A percentile compares a stretch with the other conserved stretches of the same genome.
These are phyloP conservation scores for Marasmius sp. DNA, from an alignment of 1,284 basidiomycete genomes.

Conservation along the genomic window DNA sequence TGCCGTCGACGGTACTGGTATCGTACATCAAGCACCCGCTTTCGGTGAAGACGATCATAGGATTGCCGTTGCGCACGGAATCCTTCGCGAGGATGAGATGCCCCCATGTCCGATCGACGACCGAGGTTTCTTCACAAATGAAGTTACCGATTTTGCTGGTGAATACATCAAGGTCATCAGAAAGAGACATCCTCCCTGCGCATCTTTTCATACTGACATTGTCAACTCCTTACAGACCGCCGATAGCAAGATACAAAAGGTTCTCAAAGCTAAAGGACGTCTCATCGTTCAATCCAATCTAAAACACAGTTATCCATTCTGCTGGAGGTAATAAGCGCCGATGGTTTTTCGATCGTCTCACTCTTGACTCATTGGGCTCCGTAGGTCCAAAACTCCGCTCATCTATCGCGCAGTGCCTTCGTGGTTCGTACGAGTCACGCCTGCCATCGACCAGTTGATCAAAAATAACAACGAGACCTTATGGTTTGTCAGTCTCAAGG, in stretches of 20 bases:
- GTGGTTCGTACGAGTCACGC: conserved; percentile 94
- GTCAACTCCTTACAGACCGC: conserved; percentile 60
- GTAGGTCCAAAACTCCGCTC: conserved; percentile 90
- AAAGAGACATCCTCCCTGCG: conserved; percentile 11
- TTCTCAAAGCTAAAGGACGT: conserved; percentile 85
- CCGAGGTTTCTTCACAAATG: conserved; percentile 82
- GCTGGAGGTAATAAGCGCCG: conserved; percentile 79
- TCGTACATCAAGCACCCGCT: conserved; percentile 98
- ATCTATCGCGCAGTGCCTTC: conserved; percentile 96
- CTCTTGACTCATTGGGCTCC: conserved; percentile 5
- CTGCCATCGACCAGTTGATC: conserved; percentile 84
- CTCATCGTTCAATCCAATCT: conserved; percentile 88
- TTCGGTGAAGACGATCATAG: conserved; percentile 99
- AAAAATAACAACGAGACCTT: conserved; percentile 89
- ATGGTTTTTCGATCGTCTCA: background rate
- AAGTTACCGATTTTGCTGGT: conserved; percentile 92
- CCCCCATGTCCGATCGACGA: conserved; percentile 98
- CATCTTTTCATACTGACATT: background rate
- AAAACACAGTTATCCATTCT: conserved; percentile 95
- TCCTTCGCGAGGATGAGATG: conserved; percentile 84
- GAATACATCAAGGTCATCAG: conserved; percentile 80
- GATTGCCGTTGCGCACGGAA: conserved; percentile 82
- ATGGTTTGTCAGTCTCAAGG: conserved; percentile 58
- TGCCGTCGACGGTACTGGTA: conserved; percentile 92
- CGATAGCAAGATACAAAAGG: conserved; percentile 93